phyloP scores from a whole-genome alignment of 208 protist species.

The Trypanosoma vivax region DNA sequence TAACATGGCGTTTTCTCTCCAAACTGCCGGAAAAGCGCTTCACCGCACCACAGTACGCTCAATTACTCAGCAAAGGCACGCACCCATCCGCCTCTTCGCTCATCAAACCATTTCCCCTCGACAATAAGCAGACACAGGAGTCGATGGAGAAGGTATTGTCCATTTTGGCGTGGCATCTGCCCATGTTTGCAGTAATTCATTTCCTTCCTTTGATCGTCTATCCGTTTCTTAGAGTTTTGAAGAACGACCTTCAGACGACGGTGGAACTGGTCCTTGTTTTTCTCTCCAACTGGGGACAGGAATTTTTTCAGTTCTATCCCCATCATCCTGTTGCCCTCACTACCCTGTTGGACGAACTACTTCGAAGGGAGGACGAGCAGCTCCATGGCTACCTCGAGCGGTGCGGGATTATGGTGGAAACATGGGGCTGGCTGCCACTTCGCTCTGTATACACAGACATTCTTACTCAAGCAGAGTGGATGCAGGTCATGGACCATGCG shows the following conservation, averaged over 20 bases:
- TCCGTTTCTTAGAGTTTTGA: constrained; percentile 60
- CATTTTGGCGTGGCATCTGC: constrained; percentile 57
- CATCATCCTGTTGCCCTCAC: constrained; percentile 45
- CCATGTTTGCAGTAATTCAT: constrained; percentile 56
- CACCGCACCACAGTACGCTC: constrained; percentile 62
- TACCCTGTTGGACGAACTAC: constrained; percentile 38
- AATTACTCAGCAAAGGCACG: constrained; percentile 37
- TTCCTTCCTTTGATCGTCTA: constrained; percentile 78
- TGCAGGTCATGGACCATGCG: constrained; percentile 88
- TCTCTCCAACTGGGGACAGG: constrained; percentile 73
- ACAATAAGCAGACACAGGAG: constrained; percentile 13
- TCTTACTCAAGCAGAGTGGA: constrained; percentile 68
- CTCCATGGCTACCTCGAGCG: constrained; percentile 45
- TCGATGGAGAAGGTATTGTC: constrained; percentile 57
- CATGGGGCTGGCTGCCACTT: constrained; percentile 71
- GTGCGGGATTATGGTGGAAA: constrained; percentile 45
- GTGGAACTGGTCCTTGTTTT: constrained; percentile 68
- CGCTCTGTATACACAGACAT: constrained; percentile 66
- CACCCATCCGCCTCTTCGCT: constrained; percentile 49
- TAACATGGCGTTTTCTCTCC: constrained; percentile 80
- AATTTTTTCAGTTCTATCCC: constrained; percentile 80
- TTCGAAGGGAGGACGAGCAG: constrained; percentile 33
- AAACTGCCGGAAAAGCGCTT: constrained; percentile 37
- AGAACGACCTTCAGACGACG: constrained; percentile 47
- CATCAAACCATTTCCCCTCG: constrained; percentile 59